Conservation (phyloP, 192 early-diverging fungal species). For the Piromyces sp. region DNA sequence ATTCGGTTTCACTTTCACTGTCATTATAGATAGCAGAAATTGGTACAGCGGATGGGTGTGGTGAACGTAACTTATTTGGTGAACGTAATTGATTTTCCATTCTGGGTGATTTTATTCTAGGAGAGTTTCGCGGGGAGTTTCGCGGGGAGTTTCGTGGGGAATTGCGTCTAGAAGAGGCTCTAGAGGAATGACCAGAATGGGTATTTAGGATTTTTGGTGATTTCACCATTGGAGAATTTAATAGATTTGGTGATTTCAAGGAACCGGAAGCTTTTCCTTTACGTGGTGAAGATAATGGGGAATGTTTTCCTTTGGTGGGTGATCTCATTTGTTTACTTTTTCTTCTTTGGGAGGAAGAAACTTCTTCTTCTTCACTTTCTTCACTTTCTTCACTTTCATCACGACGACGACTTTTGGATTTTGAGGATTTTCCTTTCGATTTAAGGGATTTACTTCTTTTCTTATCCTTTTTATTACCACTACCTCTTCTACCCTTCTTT, state of each 20-base stretch:
- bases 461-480: not conserved
- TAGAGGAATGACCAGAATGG: not conserved
- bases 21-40: not conserved
- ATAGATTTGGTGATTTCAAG: not conserved
- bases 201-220: not conserved
- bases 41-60: not conserved
- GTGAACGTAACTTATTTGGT: too few relatives aligned
- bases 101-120: not conserved
- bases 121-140: not conserved
- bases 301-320: not conserved
- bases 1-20: not conserved
- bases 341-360: not conserved
- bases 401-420: not conserved
- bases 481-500: not conserved
- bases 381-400: not conserved
- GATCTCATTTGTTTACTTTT: not conserved
- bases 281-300: not conserved
- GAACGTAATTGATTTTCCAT: not conserved
- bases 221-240: not conserved
- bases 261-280: not conserved
- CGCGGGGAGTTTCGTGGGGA: not conserved
- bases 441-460: not conserved
- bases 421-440: not conserved
- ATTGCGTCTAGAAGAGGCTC: not conserved
- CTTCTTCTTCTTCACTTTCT: not conserved